Conservation (phyloP, 352 stramenopile species). For the Phytophthora foliorum region DNA sequence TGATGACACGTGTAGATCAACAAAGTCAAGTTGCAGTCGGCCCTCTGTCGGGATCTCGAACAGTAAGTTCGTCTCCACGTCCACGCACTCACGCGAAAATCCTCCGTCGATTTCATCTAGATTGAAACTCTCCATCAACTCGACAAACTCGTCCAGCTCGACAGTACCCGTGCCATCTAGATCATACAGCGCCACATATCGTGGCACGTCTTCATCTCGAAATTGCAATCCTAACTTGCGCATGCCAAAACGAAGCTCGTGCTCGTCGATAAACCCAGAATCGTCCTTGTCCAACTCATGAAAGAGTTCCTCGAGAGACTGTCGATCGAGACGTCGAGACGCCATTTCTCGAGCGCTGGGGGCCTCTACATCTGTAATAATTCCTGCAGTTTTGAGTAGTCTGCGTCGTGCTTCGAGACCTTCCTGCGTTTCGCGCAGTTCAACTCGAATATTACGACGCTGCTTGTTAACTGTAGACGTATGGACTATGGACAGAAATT, state of each 20-base stretch:
- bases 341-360: constrained; percentile 32
- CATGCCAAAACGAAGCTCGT: constrained; percentile 65
- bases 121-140: constrained; percentile 80
- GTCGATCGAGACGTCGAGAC: constrained; percentile 49
- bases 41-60: constrained; percentile 77
- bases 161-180: constrained; percentile 77
- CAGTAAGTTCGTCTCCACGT: constrained; percentile 64
- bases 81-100: constrained; percentile 64
- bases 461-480: constrained; percentile 48
- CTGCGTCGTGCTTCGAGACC: constrained; percentile 48
- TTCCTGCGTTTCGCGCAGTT: constrained; percentile 60
- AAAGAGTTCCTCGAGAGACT: constrained; percentile 67
- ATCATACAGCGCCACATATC: constrained; percentile 78
- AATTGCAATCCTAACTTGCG: constrained; percentile 55
- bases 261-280: constrained; percentile 75
- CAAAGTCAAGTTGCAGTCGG: constrained; percentile 71
- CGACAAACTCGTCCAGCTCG: constrained; percentile 82
- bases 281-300: constrained; percentile 71
- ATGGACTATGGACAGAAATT: constrained; percentile 82
- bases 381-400: constrained; percentile 75
- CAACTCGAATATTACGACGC: constrained; percentile 66
- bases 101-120: constrained; percentile 48
- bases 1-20: constrained; percentile 79
- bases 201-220: constrained; percentile 71
- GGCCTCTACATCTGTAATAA: constrained; percentile 56